These are phyloP conservation scores for Ophiocordyceps camponoti-saundersi DNA, from an alignment of 2,329 filamentous ascomycete genomes.

Conservation along the genomic window DNA sequence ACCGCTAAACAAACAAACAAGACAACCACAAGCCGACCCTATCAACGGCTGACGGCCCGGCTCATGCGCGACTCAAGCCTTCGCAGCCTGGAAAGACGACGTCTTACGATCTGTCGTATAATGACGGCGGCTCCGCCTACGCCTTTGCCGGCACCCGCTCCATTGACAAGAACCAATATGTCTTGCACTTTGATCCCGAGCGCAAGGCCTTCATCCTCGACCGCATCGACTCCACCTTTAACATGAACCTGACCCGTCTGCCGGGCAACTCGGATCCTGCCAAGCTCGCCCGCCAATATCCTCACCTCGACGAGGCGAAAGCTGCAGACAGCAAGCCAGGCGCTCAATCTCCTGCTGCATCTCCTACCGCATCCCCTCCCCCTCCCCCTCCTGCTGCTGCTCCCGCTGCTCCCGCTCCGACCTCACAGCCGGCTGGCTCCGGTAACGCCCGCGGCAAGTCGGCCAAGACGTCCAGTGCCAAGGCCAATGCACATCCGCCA, in stretches of 20 bases:
- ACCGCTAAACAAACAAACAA: constrained; percentile 22
- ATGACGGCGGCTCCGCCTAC: constrained; percentile 38
- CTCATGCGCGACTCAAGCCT: constrained; percentile 32
- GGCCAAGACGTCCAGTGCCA: constrained; percentile 9
- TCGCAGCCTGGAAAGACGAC: constrained; percentile 28
- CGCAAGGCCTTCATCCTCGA: constrained; percentile 70
- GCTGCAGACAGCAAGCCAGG: constrained; percentile 5
- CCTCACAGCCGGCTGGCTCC: not conserved
- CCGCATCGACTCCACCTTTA: constrained; percentile 62
- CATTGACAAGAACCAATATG: constrained; percentile 38
- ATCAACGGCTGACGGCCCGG: constrained; percentile 29
- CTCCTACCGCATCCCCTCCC: not conserved
- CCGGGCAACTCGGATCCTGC: constrained; percentile 47
- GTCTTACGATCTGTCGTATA: constrained; percentile 38
- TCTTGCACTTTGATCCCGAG: constrained; percentile 59
- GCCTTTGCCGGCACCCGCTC: constrained; percentile 42
- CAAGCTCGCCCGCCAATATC: constrained; percentile 47
- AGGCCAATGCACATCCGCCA: constrained; percentile 4
- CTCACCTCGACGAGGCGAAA: constrained; percentile 33
- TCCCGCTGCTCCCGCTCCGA: not conserved
- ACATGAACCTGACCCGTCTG: constrained; percentile 66
- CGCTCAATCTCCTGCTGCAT: constrained; percentile 1
- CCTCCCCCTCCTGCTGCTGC: not conserved
- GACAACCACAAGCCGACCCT: constrained; percentile 45
- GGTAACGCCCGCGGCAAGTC: not conserved